Percentiles rank a stretch among this genome's conserved stretches.
Conservation (phyloP, 495 filamentous ascomycete genomes). For the Penicillium taxi region DNA sequence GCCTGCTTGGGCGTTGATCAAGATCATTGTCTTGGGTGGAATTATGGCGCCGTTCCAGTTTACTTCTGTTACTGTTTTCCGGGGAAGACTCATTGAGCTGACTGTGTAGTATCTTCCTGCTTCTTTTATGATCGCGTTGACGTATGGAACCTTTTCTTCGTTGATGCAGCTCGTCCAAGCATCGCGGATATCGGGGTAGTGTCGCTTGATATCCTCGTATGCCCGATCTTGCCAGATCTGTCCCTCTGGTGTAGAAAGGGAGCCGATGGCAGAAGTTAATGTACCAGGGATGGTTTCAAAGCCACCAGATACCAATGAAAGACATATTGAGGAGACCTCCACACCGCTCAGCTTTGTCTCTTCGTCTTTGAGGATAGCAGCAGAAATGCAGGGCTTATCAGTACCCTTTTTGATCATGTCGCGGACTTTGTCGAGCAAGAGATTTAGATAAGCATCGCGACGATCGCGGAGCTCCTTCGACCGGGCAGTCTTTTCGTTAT, state of each 20-base stretch:
- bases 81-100: slow-evolving; percentile 44
- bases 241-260: slow-evolving; percentile 38
- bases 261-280: slow-evolving; percentile 40
- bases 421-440: slow-evolving; percentile 40
- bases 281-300: slow-evolving; percentile 48
- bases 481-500: slow-evolving; percentile 41
- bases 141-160: slow-evolving; percentile 42
- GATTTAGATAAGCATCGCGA: slow-evolving; percentile 40
- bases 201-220: slow-evolving; percentile 45
- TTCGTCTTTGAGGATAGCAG: slow-evolving; percentile 43
- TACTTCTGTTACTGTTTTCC: slow-evolving; percentile 45
- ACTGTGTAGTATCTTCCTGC: slow-evolving; percentile 50
- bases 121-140: slow-evolving; percentile 47
- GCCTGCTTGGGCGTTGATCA: slow-evolving; percentile 51
- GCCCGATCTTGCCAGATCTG: slow-evolving; percentile 44
- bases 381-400: slow-evolving; percentile 46
- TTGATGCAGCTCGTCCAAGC: slow-evolving; percentile 40
- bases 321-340: slow-evolving; percentile 43
- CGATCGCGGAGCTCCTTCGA: slow-evolving; percentile 37
- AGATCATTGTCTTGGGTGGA: slow-evolving; percentile 46
- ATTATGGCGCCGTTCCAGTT: slow-evolving; percentile 50
- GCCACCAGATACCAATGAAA: slow-evolving; percentile 44
- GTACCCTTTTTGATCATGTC: slow-evolving; percentile 42
- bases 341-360: slow-evolving; percentile 42
- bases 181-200: slow-evolving; percentile 39